A percentile compares a stretch with the other conserved stretches of the same genome.
phyloP scores from a whole-genome alignment of 495 filamentous ascomycete species.

The Achaetomiella virescens region DNA sequence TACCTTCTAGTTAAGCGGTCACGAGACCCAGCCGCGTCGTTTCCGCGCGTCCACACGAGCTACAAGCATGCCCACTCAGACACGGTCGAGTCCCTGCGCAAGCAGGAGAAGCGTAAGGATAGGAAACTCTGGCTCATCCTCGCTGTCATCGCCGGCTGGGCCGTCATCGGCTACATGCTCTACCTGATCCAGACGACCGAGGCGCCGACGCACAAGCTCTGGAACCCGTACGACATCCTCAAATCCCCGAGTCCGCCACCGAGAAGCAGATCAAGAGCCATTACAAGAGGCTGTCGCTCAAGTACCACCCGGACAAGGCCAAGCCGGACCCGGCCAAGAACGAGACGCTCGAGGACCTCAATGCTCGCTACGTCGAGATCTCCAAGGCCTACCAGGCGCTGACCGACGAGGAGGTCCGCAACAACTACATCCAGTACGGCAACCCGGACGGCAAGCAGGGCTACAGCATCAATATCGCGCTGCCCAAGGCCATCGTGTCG shows the following conservation, averaged over 20 bases:
- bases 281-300: slow-evolving; percentile 78
- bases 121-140: slow-evolving; percentile 80
- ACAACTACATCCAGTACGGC: slow-evolving; percentile 92
- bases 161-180: slow-evolving; percentile 82
- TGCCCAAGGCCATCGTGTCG: slow-evolving; percentile 86
- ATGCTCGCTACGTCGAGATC: slow-evolving; percentile 83
- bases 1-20: slow-evolving; percentile 74
- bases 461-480: slow-evolving; percentile 93
- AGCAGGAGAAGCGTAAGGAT: slow-evolving; percentile 85
- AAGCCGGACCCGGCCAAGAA: slow-evolving; percentile 76
- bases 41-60: slow-evolving; percentile 52
- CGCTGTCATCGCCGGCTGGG: slow-evolving; percentile 69
- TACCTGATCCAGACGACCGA: slow-evolving; percentile 82
- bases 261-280: slow-evolving; percentile 87
- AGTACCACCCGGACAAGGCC: slow-evolving; percentile 89
- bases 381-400: slow-evolving; percentile 96
- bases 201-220: slow-evolving; percentile 67
- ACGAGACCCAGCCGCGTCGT: slow-evolving; percentile 55
- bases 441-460: slow-evolving; percentile 97
- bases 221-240: slow-evolving; percentile 94
- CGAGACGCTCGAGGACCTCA: slow-evolving; percentile 78
- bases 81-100: slow-evolving; percentile 76
- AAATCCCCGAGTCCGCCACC: slow-evolving; percentile 75
- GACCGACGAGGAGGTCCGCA: slow-evolving; percentile 92
- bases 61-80: slow-evolving; percentile 79